These are phyloP conservation scores for Plectosphaerella cucumerina DNA, from an alignment of 2,329 filamentous ascomycete species.

Conservation along the genomic window DNA sequence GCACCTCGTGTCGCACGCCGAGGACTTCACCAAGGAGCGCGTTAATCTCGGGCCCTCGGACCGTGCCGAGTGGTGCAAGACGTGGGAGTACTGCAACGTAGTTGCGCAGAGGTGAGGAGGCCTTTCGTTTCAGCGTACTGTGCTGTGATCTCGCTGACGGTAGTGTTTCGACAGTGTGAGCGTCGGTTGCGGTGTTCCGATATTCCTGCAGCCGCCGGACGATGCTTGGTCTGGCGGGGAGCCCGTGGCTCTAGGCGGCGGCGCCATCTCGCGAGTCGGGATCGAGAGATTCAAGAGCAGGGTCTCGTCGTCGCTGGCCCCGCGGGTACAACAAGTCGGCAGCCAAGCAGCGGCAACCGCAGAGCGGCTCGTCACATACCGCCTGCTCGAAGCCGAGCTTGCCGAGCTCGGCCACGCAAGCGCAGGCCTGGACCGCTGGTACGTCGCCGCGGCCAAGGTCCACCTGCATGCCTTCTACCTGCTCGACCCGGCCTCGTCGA, in stretches of 20 bases:
- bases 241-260: too few species aligned
- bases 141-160: background rate
- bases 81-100: conserved; percentile 9
- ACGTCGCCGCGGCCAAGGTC: background rate
- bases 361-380: background rate
- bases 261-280: too few species aligned
- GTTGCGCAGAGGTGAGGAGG: conserved; percentile 2
- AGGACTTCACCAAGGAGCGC: conserved; percentile 12
- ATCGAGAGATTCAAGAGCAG: background rate
- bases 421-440: background rate
- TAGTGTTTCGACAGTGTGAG: background rate
- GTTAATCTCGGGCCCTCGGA: conserved; percentile 1
- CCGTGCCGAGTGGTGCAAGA: conserved; percentile 5
- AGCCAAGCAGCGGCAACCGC: background rate
- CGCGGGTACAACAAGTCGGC: too few species aligned
- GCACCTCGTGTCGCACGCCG: conserved; percentile 15
- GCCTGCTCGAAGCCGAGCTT: background rate
- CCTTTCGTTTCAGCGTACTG: background rate
- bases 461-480: background rate
- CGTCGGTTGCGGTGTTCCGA: background rate
- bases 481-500: background rate
- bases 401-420: background rate
- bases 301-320: background rate
- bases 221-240: too few species aligned
- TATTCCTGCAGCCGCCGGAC: background rate